phyloP scores from a whole-genome alignment of 2,329 filamentous ascomycete genomes.

The Hymenoscyphus linearis region DNA sequence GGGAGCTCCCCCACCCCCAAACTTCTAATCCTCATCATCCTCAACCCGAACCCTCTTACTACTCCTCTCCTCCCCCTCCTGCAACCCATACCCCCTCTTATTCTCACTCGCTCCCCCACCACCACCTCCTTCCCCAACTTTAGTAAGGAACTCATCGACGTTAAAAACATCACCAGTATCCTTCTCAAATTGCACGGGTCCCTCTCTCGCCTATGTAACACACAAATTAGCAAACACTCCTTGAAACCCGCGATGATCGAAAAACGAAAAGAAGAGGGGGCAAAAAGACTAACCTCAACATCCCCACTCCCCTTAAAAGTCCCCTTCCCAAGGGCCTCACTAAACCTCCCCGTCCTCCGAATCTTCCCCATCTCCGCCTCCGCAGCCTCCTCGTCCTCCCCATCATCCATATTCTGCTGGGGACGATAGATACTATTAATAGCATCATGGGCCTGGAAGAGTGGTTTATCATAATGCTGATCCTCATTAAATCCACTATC shows the following conservation, averaged over 20 bases:
- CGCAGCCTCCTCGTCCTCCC: constrained; percentile 72
- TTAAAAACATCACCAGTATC: constrained; percentile 83
- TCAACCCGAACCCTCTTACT: constrained; percentile 75
- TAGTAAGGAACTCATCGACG: constrained; percentile 86
- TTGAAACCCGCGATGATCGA: not conserved
- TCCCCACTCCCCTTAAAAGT: constrained; percentile 86
- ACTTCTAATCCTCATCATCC: constrained; percentile 49
- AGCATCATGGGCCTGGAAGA: constrained; percentile 93
- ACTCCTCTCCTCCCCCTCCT: constrained; percentile 46
- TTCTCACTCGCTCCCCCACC: constrained; percentile 46
- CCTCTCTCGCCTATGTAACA: constrained; percentile 64
- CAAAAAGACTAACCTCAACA: constrained; percentile 59
- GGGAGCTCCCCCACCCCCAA: no score
- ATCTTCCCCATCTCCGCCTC: constrained; percentile 84
- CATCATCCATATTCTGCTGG: constrained; percentile 66
- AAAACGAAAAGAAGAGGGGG: not conserved
- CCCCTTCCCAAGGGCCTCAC: constrained; percentile 77
- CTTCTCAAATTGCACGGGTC: constrained; percentile 95
- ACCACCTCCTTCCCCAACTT: constrained; percentile 57
- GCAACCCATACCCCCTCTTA: constrained; percentile 72
- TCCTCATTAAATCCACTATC: constrained; percentile 94
- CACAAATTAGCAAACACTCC: not conserved
- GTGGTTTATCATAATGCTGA: constrained; percentile 92
- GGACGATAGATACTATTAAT: constrained; percentile 92
- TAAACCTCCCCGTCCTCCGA: constrained; percentile 74